Evolutionary conservation across 345 rosid species (phyloP), one percentile per base, ranked within the genome.

Genomic region (Hibiscus trionum): DNA sequence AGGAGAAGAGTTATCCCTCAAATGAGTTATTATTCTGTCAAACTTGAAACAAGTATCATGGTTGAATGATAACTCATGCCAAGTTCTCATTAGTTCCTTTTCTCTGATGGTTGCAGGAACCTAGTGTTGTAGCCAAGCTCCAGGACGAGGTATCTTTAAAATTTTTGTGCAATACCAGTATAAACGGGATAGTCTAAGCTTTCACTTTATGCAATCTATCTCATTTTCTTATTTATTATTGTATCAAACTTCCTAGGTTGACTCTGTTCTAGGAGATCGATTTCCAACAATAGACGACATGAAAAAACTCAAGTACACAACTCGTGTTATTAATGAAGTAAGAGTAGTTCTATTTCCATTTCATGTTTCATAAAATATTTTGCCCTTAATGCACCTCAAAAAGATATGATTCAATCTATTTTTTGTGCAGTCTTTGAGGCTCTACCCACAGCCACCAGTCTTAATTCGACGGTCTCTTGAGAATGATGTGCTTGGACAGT

Each of bases 391-490:
- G 24, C 69, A 29, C 27, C 47, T 42, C 8, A 10, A 26, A n/a
- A 66, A 29, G 59, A 26, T 27, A 64, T 76, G 42, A 31, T 75
- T 57, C 58, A 72, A 39, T 73, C 60, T 52, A 64, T 60, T 31
- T n/a, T 75, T 66, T 81, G 59, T 82, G 79, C 81, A 94, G 96
- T 90, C 96, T 58, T 72, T 94, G 84, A 83, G 98, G 84, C 84
- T 94, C 66, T 94, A 91, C 77, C 98, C 98, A 53, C 98, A 94
- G 75, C 98, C 98, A 67, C 98, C 98, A 16, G 97, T 94, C 70
- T 80, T 94, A 61, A 94, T 94, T 64, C 97, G 97, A 4, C 96
- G 98, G 60, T 91, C 97, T 70, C 42, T 90, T 39, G 86, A 84
- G 67, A 78, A 81, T 31, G 98, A 94, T 78, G 64, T 80, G 61